Evolutionary conservation across 2,329 filamentous ascomycete genomes (phyloP), one percentile per base, ranked within the genome.

Genomic region (Claviceps citrina): DNA sequence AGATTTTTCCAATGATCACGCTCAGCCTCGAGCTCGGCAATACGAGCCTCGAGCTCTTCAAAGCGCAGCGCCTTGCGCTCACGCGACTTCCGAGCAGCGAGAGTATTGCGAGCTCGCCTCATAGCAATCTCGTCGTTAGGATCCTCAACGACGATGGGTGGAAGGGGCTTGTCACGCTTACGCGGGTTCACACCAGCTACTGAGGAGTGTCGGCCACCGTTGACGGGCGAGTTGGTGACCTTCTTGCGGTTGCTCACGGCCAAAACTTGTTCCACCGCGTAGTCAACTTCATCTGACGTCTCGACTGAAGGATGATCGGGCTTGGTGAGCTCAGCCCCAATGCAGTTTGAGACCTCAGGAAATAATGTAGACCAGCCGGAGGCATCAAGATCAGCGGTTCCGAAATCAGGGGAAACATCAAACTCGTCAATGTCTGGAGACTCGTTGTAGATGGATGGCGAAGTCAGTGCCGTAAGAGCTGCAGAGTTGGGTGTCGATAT

Each of bases 71-170:
- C 77, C 67, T 94, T 94, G 49, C 85, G 80, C 54, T 85, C 80
- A 39, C 89, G 80, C 44, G 86, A 94, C 65, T 94, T 94, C 49
- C 89, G 85, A 52, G 89, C 89, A 15, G 89, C 89, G 58, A 93
- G 73, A 7, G 86, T 93, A 60, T 95, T 96, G 49, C 86, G 81
- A 38, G 86, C 87, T 58, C 89, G 83, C 77, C 95, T 95, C 70
- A 87, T 74, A 16, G 84, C 85, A n/a, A 81, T 59, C 8, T 72
- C 73, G 53, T 95, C 87, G 31, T 51, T 64, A 1, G 78, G 73
- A 50, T 95, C 84, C 22, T 79, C 74, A 28, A 86, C 73, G 44
- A 81, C 65, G 56, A 94, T 87, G 6, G 80, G 78, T 46, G 82
- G 79, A 41, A 93, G 67, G 46, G 81, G 78, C 70, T 87, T 89